Evolutionary conservation across 495 filamentous ascomycete species (phyloP).

Genomic region (Aspergillus diversus): DNA sequence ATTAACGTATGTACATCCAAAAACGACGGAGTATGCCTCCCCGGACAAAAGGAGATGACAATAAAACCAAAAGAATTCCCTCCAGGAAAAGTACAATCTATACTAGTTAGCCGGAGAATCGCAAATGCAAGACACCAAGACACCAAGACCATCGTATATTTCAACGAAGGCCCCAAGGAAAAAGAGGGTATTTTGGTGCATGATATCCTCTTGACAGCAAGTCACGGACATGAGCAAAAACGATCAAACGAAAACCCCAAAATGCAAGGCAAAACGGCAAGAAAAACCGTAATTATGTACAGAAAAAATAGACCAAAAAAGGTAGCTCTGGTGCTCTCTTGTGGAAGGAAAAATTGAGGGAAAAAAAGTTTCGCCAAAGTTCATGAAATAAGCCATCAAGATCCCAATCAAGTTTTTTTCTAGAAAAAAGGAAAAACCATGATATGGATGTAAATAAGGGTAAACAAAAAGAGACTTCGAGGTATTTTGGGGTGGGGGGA

Average conservation of each 20-base stretch:
- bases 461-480: too few species aligned
- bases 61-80: neutral
- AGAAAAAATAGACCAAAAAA: too few species aligned
- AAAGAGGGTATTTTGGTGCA: neutral
- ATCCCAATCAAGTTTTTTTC: slow-evolving; percentile 32
- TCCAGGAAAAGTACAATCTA: neutral
- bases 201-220: neutral
- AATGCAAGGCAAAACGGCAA: neutral
- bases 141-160: neutral
- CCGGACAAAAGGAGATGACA: neutral
- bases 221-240: slow-evolving; percentile 18
- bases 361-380: neutral
- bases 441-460: too few species aligned
- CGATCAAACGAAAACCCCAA: slow-evolving; percentile 10
- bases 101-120: neutral
- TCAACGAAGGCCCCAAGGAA: neutral
- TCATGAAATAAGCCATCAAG: slow-evolving; percentile 22
- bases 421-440: too few species aligned
- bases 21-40: neutral
- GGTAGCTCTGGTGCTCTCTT: too few species aligned
- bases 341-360: too few species aligned
- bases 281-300: neutral
- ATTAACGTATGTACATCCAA: neutral
- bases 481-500: slow-evolving; percentile 26
- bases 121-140: neutral